Evolutionary conservation across 23 red algal genomes (phyloP), one percentile per base, ranked within the genome.

Genomic region (Gracilaria domingensis): DNA sequence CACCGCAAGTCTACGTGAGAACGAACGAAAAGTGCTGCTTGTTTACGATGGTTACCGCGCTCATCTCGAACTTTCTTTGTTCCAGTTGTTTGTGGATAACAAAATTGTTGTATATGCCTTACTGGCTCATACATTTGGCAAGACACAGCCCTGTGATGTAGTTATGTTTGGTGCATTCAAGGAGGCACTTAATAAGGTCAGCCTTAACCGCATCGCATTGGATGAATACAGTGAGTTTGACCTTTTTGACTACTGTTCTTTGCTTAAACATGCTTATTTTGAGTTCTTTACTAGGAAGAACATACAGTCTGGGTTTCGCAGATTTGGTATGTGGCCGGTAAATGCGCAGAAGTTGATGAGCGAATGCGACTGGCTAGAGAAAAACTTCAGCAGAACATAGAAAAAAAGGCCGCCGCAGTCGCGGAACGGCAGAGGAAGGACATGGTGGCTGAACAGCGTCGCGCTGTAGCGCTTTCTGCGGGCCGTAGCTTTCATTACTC

Each of bases 181-280:
- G 54, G 54, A 18, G 54, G 23, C 54, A 16, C 20, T 58, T 5
- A 58, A n/a, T 6, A 58, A 18, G 14, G 20, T 58, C 7, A 6
- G 18, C 4, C 20, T 58, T 5, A 18, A 58, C 54, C 23, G 54
- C 23, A 58, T n/a, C 20, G 54, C 54, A 4, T 16, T 58, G 23
- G 54, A 58, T 18, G 7, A n/a, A 4, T 58, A 23, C 25, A 18
- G 11, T 38, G 2, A 12, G n/a, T 69, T 86, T 12, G 61, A 71
- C 39, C 51, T 86, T 11, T 86, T 71, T 34, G 81, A 86, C 65
- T 86, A 66, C 32, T 86, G 23, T 0, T 5, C 12, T 13, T 23
- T 71, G 12, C 42, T 69, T 11, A 86, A 44, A 12, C 58, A 71
- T 59, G 82, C 82, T 17, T 86, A 39, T 33, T 48, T 48, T 0